Evolutionary conservation across 2,329 filamentous ascomycete species (phyloP), one percentile per base, ranked within the genome.

Genomic region (Aspergillus sp.): DNA sequence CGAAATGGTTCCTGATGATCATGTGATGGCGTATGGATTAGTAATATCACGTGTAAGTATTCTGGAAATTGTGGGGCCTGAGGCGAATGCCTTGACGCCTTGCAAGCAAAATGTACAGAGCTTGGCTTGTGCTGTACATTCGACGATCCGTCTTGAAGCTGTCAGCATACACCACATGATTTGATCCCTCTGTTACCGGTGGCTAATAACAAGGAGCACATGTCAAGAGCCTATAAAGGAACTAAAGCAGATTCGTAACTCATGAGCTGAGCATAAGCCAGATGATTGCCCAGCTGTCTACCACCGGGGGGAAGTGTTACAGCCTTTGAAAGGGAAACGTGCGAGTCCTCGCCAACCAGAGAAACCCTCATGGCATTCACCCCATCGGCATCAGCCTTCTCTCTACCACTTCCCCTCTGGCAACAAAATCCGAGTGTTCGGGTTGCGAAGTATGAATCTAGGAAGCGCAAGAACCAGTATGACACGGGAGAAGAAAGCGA

Each of bases 321-420:
- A 45, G n/a, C 42, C 47, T 36, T 54, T 53, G 47, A 55, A 11
- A 60, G 56, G 48, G 50, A 44, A 62, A 41, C 36, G 24, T 45
- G 34, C 41, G 20, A 20, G 24, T 44, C 43, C 43, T 41, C 49
- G 17, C 52, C 26, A 30, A 24, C 34, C 20, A 47, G 49, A n/a
- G 13, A 34, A 48, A 20, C 20, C 48, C 64, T 59, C 56, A 73
- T 73, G 71, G 68, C 68, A 53, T 64, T 64, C 54, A 53, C 58
- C 48, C 68, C 68, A 53, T 67, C 68, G 34, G 68, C 71, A 47
- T 73, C 73, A 9, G 62, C 64, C 22, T 77, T 76, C 60, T 71
- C 73, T 22, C 64, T 76, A 56, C 74, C 74, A 48, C 66, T 77
- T 26, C 65, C 70, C 7, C 58, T 63, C 55, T 76, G 72, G 71